These are phyloP conservation scores for Centrapalus pauciflorus DNA, from an alignment of 129 eudicot species.

Conservation along the genomic window DNA sequence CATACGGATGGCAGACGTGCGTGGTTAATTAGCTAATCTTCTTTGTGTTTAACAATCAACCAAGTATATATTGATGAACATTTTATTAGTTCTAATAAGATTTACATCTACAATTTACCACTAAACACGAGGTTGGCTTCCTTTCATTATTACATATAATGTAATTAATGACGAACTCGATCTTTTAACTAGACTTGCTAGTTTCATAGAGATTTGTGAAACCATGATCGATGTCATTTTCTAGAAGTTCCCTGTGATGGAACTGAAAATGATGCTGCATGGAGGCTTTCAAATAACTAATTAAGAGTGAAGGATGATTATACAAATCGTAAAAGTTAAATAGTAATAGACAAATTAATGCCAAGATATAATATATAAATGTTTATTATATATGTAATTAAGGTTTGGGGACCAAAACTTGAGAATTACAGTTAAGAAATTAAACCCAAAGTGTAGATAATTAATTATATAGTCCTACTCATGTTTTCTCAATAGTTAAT, in stretches of 20 bases:
- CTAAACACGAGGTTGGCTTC: no score
- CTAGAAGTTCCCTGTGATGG: neutral
- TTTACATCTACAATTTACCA: no score
- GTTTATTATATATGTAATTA: neutral
- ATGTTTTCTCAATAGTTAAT: slow-evolving; percentile 9
- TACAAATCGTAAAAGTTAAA: neutral
- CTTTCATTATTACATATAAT: no score
- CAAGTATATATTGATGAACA: no score
- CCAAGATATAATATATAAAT: no score
- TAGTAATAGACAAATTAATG: neutral
- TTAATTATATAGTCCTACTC: slow-evolving; percentile 4
- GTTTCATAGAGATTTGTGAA: neutral
- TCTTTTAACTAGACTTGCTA: no score
- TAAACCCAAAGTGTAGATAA: neutral
- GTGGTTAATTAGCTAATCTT: no score
- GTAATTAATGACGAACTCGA: no score
- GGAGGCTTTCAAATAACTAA: neutral
- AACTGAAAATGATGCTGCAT: neutral
- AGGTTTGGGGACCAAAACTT: neutral
- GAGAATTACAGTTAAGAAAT: neutral
- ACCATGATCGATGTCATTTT: neutral
- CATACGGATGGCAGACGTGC: no score
- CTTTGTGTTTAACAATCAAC: no score
- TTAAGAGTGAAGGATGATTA: no score
- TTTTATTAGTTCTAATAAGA: no score